Percentiles rank a stretch among this genome's conserved stretches.
Conservation (phyloP, 768 basidiomycete species). For the Trametes punicea region DNA sequence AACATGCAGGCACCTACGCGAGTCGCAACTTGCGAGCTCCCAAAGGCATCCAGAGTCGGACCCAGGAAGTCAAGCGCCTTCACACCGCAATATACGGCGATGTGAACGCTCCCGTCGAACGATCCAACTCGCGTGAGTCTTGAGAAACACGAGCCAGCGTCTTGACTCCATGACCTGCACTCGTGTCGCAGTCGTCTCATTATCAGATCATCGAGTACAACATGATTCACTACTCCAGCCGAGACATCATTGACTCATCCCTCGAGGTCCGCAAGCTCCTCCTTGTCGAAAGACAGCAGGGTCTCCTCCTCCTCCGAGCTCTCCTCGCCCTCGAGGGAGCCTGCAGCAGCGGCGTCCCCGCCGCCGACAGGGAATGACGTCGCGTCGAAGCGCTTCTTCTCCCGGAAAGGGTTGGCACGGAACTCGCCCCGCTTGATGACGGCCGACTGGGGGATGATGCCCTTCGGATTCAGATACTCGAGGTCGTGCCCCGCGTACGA, state of each 20-base stretch:
- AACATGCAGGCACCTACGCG: too few relatives aligned
- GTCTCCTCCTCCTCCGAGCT: constrained; percentile 43
- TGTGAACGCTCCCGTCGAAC: too few relatives aligned
- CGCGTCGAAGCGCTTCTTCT: constrained; percentile 64
- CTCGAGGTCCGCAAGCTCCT: constrained; percentile 42
- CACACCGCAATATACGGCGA: too few relatives aligned
- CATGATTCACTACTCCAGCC: neutral
- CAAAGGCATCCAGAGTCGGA: too few relatives aligned
- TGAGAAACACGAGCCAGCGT: too few relatives aligned
- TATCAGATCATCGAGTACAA: too few relatives aligned
- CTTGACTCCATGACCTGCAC: too few relatives aligned
- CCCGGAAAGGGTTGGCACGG: constrained; percentile 61
- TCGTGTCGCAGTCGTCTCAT: too few relatives aligned
- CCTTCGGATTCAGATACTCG: constrained; percentile 72
- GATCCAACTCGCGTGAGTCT: too few relatives aligned
- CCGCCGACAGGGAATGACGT: constrained; percentile 37
- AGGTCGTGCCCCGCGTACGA: constrained; percentile 75
- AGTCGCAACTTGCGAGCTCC: too few relatives aligned
- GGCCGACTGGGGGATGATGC: constrained; percentile 68
- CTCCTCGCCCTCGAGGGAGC: constrained; percentile 32
- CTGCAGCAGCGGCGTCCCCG: constrained; percentile 10
- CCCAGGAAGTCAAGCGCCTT: too few relatives aligned
- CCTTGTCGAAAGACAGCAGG: constrained; percentile 30
- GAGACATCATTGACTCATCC: constrained; percentile 32
- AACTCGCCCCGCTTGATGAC: constrained; percentile 59